Evolutionary conservation across 2,329 filamentous ascomycete species (phyloP).

Genomic region (Delphinella strobiligena): DNA sequence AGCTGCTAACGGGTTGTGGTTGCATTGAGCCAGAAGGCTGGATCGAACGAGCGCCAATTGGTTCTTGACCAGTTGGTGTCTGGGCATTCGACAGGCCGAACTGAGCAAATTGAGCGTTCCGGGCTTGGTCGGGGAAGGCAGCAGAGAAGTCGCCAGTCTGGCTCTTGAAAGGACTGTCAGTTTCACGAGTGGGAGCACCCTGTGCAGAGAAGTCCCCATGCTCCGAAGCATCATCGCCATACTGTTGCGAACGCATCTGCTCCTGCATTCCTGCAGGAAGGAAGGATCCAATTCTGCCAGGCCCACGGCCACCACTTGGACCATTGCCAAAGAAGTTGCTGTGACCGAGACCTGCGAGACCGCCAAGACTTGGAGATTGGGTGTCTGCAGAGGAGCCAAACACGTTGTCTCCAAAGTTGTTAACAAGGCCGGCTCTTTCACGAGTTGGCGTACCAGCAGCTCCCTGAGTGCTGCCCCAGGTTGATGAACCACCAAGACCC

Average conservation of each 20-base stretch:
- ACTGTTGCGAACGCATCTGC: slow-evolving; percentile 56
- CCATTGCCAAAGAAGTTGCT: slow-evolving; percentile 50
- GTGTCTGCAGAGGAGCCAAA: slow-evolving; percentile 69
- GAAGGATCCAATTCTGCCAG: slow-evolving; percentile 69
- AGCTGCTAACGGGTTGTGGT: slow-evolving; percentile 28
- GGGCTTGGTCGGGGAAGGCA: slow-evolving; percentile 5
- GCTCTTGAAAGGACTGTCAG: slow-evolving; percentile 42
- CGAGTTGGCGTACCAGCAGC: slow-evolving; percentile 63
- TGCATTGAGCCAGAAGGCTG: slow-evolving; percentile 12
- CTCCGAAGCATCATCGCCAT: slow-evolving; percentile 45
- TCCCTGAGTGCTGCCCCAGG: slow-evolving; percentile 51
- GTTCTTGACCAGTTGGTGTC: slow-evolving; percentile 3
- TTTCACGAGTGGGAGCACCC: slow-evolving; percentile 27
- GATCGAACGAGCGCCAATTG: slow-evolving; percentile 6
- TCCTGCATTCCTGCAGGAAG: slow-evolving; percentile 86
- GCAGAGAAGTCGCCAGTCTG: slow-evolving; percentile 13
- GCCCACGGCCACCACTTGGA: slow-evolving; percentile 32
- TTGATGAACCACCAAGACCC: slow-evolving; percentile 46
- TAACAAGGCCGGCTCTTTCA: slow-evolving; percentile 39
- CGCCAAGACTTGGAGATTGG: slow-evolving; percentile 60
- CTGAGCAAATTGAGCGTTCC: slow-evolving; percentile 5
- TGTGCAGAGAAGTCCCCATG: slow-evolving; percentile 15
- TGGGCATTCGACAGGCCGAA: background rate
- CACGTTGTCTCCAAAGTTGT: slow-evolving; percentile 41
- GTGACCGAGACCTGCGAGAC: slow-evolving; percentile 52